Conservation (phyloP, 78 protist genomes). For the Dictyostelium intermedium region DNA sequence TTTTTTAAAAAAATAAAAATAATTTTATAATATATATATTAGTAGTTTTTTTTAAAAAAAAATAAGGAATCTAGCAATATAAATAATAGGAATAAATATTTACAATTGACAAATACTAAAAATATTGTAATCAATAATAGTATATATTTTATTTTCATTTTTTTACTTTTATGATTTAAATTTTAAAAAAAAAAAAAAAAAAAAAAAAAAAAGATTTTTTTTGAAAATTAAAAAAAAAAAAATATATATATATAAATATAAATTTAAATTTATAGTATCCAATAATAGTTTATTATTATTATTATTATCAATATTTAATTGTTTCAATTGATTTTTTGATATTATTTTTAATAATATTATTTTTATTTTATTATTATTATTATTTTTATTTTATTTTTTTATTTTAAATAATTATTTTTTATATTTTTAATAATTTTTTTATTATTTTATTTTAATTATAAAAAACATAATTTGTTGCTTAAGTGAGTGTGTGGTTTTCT, state of each 20-base stretch:
- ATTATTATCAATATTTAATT: too few relatives aligned
- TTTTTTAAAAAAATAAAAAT: not conserved
- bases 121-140: not conserved
- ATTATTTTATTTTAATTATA: not conserved
- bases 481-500: not conserved
- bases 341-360: not conserved
- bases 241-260: too few relatives aligned
- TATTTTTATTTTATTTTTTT: not conserved
- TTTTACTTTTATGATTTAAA: not conserved
- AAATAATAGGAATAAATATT: not conserved
- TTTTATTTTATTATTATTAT: not conserved
- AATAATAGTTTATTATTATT: too few relatives aligned
- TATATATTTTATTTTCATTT: not conserved
- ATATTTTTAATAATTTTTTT: not conserved
- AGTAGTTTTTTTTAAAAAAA: too few relatives aligned
- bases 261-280: too few relatives aligned
- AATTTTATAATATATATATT: not conserved
- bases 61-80: too few relatives aligned
- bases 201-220: too few relatives aligned
- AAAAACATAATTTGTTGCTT: not conserved
- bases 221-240: too few relatives aligned
- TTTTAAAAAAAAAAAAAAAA: too few relatives aligned
- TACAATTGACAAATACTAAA: not conserved
- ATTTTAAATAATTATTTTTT: not conserved
- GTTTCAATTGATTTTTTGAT: not conserved